Conservation (phyloP, 768 basidiomycete genomes). For the Harrya chromipes region DNA sequence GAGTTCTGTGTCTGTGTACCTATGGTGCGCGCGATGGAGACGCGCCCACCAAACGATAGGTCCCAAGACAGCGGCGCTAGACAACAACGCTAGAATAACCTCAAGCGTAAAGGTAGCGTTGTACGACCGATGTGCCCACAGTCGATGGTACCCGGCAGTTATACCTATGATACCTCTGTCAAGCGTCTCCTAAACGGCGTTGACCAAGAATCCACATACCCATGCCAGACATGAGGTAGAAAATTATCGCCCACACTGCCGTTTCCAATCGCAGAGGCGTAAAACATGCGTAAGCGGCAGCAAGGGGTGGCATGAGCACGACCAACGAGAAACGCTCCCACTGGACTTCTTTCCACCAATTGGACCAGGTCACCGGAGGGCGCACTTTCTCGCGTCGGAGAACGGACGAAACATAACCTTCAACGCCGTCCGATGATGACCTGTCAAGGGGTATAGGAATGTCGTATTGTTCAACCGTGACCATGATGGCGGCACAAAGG, state of each 20-base stretch:
- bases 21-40: constrained; percentile 95
- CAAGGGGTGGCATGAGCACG: constrained; percentile 63
- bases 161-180: constrained; percentile 55
- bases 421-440: no score
- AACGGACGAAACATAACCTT: constrained; percentile 47
- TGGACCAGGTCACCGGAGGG: constrained; percentile 58
- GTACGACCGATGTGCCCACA: constrained; percentile 96
- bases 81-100: constrained; percentile 78
- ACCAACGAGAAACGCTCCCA: constrained; percentile 70
- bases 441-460: neutral
- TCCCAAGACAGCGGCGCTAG: constrained; percentile 91
- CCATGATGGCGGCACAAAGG: no score
- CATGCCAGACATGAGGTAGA: constrained; percentile 80
- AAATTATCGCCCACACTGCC: constrained; percentile 57
- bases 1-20: constrained; percentile 95
- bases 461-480: no score
- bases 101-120: constrained; percentile 86
- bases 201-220: constrained; percentile 45
- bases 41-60: constrained; percentile 99
- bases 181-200: constrained; percentile 23
- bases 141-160: constrained; percentile 92
- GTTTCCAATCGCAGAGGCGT: constrained; percentile 74
- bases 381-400: constrained; percentile 58
- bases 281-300: constrained; percentile 64
- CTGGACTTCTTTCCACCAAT: constrained; percentile 56